Conservation (phyloP, 1,284 basidiomycete species). For the Ustilago tritici region DNA sequence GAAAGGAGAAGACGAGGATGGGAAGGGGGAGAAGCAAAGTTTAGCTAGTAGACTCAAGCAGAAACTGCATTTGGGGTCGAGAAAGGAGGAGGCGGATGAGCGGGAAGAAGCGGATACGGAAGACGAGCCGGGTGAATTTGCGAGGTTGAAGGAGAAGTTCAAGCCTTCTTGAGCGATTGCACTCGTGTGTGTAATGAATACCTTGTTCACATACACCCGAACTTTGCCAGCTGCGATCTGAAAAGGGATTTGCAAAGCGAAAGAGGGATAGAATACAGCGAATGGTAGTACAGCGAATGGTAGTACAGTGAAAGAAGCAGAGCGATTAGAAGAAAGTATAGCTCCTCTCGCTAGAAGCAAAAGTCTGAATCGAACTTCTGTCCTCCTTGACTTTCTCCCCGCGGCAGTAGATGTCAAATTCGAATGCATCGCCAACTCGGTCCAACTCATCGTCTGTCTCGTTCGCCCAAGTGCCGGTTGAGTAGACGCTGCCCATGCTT, state of each 20-base stretch:
- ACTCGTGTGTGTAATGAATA: slow-evolving; percentile 7
- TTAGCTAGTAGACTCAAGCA: neutral
- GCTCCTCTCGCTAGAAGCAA: slow-evolving; percentile 17
- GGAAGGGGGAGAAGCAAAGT: slow-evolving; percentile 14
- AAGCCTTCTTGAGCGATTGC: slow-evolving; percentile 1
- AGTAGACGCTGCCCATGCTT: slow-evolving; percentile 21
- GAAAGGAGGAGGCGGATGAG: neutral
- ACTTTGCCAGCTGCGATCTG: neutral
- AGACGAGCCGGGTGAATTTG: slow-evolving; percentile 21
- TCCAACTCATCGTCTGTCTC: slow-evolving; percentile 5
- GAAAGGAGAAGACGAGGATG: slow-evolving; percentile 22
- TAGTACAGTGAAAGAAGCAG: neutral
- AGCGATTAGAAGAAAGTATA: slow-evolving; percentile 25
- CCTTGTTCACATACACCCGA: neutral
- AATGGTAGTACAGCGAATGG: slow-evolving; percentile 15
- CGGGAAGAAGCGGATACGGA: slow-evolving; percentile 21
- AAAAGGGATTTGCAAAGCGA: neutral
- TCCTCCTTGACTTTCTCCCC: neutral
- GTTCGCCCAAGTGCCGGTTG: slow-evolving; percentile 11
- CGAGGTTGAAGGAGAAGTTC: slow-evolving; percentile 29
- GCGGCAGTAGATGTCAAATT: slow-evolving; percentile 6
- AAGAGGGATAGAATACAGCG: slow-evolving; percentile 9
- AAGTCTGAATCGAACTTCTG: slow-evolving; percentile 18
- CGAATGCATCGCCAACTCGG: slow-evolving; percentile 10
- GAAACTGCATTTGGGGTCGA: neutral